phyloP scores from a whole-genome alignment of 345 rosid genomes.

The Microcos paniculata region DNA sequence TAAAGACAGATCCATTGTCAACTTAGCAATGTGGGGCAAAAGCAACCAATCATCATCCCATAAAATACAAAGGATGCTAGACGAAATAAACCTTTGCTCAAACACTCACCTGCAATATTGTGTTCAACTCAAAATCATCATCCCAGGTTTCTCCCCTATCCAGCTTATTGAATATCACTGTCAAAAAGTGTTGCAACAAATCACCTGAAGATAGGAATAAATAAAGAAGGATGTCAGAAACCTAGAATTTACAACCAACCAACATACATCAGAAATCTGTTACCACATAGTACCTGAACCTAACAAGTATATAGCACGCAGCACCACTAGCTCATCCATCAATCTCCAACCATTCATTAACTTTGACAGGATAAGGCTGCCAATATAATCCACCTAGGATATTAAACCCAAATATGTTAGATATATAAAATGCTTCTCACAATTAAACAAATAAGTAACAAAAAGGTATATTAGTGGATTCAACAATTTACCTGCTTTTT shows the following conservation, averaged over 20 bases:
- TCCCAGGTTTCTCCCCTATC: conserved; percentile 89
- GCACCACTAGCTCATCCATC: conserved; percentile 94
- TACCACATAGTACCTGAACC: conserved; percentile 70
- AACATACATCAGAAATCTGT: conserved; percentile 14
- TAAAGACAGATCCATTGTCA: neutral
- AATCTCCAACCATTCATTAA: conserved; percentile 91
- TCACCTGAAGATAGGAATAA: conserved; percentile 60
- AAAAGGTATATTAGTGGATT: conserved; percentile 12
- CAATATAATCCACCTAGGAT: conserved; percentile 74
- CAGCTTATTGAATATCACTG: conserved; percentile 72
- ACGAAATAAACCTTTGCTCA: conserved; percentile 1
- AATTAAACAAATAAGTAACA: conserved; percentile 8
- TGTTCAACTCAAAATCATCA: conserved; percentile 92
- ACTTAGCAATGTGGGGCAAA: neutral
- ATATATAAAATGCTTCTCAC: conserved; percentile 6
- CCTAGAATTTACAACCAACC: neutral
- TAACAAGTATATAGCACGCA: conserved; percentile 94
- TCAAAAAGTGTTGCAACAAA: conserved; percentile 88
- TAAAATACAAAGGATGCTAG: conserved; percentile 6
- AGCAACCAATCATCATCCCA: conserved; percentile 3
- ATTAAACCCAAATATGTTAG: conserved; percentile 22
- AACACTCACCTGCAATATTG: conserved; percentile 72
- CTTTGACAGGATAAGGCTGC: conserved; percentile 73
- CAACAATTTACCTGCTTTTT: conserved; percentile 68
- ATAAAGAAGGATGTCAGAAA: conserved; percentile 20